phyloP scores from a whole-genome alignment of 345 rosid species.

The Cardamine resedifolia region DNA sequence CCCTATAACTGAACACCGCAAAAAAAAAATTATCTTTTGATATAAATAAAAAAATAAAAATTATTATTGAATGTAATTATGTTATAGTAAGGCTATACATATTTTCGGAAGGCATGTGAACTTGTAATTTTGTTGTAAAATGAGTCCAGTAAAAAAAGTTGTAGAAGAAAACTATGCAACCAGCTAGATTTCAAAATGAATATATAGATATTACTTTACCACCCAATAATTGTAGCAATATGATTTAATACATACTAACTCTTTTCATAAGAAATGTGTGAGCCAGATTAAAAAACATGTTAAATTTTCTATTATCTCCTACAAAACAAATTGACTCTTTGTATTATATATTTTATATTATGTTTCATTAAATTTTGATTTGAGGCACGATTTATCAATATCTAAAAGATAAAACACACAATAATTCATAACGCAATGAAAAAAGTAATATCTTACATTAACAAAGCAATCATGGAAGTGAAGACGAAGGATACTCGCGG shows the following conservation, averaged over 20 bases:
- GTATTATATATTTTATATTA: neutral
- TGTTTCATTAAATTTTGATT: neutral
- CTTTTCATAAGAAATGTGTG: neutral
- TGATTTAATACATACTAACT: neutral
- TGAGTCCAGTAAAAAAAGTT: neutral
- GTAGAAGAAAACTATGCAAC: neutral
- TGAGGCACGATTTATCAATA: neutral
- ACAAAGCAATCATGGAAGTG: constrained; percentile 73
- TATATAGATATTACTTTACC: neutral
- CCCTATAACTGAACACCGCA: neutral
- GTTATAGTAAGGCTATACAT: neutral
- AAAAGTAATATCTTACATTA: constrained; percentile 36
- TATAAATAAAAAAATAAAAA: neutral
- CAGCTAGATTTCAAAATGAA: neutral
- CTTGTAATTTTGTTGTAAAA: neutral
- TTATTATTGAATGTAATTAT: neutral
- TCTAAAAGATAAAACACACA: neutral
- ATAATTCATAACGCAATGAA: neutral
- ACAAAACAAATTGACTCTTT: neutral
- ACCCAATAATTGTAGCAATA: neutral
- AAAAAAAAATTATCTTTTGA: neutral
- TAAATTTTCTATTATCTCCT: neutral
- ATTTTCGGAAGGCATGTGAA: neutral
- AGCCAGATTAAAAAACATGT: neutral
- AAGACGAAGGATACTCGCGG: constrained; percentile 59